Evolutionary conservation across 495 filamentous ascomycete species (phyloP).

Genomic region (Xylaria longipes): DNA sequence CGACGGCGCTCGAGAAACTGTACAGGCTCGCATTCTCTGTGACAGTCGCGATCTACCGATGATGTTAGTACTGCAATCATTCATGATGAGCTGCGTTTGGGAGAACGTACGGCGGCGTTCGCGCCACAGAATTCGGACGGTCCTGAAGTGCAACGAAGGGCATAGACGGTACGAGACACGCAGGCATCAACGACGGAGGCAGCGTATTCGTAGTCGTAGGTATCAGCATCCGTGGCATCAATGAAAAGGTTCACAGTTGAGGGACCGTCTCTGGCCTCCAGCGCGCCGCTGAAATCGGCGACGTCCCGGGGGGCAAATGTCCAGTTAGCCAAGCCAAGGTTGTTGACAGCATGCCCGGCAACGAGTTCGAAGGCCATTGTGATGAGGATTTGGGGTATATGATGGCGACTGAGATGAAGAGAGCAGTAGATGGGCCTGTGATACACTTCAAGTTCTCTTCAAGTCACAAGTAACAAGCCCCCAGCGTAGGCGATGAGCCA

Average conservation of each 20-base stretch:
- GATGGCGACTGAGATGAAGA: neutral
- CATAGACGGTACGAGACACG: neutral
- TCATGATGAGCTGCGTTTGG: neutral
- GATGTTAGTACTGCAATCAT: neutral
- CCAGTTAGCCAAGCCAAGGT: neutral
- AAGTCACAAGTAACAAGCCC: neutral
- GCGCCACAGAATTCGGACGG: neutral
- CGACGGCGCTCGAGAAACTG: neutral
- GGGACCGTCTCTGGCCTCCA: conserved; percentile 11
- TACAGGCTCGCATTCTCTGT: conserved; percentile 18
- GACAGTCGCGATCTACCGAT: neutral
- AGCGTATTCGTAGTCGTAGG: neutral
- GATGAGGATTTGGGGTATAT: neutral
- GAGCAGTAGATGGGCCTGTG: neutral
- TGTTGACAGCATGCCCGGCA: conserved; percentile 5
- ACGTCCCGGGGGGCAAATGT: conserved; percentile 1
- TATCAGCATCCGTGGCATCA: neutral
- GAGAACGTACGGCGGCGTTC: neutral
- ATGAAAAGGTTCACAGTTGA: conserved; percentile 15
- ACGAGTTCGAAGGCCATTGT: conserved; percentile 13
- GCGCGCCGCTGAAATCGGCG: neutral
- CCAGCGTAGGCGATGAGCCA: neutral
- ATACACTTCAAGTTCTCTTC: conserved; percentile 2
- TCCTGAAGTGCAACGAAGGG: neutral
- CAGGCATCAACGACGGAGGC: conserved; percentile 12